Evolutionary conservation across 1,284 basidiomycete species (phyloP).

Genomic region (Tylopilus orsonianus): DNA sequence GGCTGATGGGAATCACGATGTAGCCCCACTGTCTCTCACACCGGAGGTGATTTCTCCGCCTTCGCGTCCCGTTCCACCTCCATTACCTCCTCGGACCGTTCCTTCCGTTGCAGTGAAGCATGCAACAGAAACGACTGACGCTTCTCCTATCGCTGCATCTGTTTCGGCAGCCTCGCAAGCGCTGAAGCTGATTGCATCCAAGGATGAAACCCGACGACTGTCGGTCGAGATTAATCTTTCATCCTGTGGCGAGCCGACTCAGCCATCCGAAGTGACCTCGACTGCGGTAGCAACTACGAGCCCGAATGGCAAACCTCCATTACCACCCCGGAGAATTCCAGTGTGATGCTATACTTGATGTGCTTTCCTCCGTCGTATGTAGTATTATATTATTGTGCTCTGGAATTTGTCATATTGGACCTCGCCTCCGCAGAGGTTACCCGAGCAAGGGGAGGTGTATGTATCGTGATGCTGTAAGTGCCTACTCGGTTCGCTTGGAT

Average conservation of each 20-base stretch:
- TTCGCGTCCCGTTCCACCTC: slow-evolving; percentile 40
- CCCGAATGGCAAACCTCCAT: slow-evolving; percentile 32
- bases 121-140: slow-evolving; percentile 28
- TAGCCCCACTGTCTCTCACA: slow-evolving; percentile 24
- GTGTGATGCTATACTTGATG: slow-evolving; percentile 5
- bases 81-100: slow-evolving; percentile 58
- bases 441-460: too few species aligned
- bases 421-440: too few species aligned
- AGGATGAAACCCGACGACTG: slow-evolving; percentile 39
- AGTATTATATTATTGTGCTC: slow-evolving; percentile 3
- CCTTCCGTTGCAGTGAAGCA: slow-evolving; percentile 31
- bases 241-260: slow-evolving; percentile 4
- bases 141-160: slow-evolving; percentile 19
- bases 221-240: slow-evolving; percentile 19
- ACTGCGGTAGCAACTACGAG: slow-evolving; percentile 11
- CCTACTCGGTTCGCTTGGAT: too few species aligned
- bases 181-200: slow-evolving; percentile 54
- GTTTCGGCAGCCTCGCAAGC: slow-evolving; percentile 49
- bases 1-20: slow-evolving; percentile 35
- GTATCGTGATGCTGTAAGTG: too few species aligned
- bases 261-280: slow-evolving; percentile 4
- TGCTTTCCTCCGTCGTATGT: background rate
- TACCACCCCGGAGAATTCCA: slow-evolving; percentile 37
- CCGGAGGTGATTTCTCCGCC: slow-evolving; percentile 14
- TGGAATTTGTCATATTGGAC: background rate